Percentiles rank a stretch among this genome's conserved stretches.
These are phyloP conservation scores for Mediolabrus comicus DNA, from an alignment of 108 stramenopile genomes.

Conservation along the genomic window DNA sequence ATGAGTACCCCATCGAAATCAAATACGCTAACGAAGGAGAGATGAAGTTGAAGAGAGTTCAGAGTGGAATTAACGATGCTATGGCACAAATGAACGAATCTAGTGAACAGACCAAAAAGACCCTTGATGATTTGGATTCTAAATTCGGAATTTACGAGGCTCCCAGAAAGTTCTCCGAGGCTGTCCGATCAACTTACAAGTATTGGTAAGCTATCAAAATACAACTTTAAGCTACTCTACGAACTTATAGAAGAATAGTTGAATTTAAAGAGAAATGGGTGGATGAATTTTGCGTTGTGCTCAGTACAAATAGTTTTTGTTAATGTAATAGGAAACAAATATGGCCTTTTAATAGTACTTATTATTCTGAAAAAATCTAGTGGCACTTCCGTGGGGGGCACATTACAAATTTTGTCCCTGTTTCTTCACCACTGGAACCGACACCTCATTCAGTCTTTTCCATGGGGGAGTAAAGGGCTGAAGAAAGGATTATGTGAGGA, in stretches of 20 bases:
- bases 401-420: no score
- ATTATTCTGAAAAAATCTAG: background rate
- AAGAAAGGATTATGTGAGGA: no score
- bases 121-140: constrained; percentile 15
- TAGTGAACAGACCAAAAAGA: background rate
- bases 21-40: constrained; percentile 60
- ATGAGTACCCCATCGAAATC: constrained; percentile 55
- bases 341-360: background rate
- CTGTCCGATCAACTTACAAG: constrained; percentile 22
- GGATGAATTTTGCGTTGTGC: constrained; percentile 3
- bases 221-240: background rate
- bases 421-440: constrained; percentile 55
- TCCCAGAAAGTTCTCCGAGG: constrained; percentile 1
- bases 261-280: background rate
- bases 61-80: constrained; percentile 12
- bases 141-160: constrained; percentile 29
- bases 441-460: constrained; percentile 91
- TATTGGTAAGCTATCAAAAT: constrained; percentile 21
- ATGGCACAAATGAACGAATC: constrained; percentile 8
- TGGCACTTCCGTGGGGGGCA: no score
- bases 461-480: constrained; percentile 96
- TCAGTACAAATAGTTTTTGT: background rate
- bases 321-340: background rate
- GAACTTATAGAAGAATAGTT: constrained; percentile 1
- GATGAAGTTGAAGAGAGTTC: constrained; percentile 45